Conservation (phyloP, 305 asterid species). For the Fraxinus sp. region DNA sequence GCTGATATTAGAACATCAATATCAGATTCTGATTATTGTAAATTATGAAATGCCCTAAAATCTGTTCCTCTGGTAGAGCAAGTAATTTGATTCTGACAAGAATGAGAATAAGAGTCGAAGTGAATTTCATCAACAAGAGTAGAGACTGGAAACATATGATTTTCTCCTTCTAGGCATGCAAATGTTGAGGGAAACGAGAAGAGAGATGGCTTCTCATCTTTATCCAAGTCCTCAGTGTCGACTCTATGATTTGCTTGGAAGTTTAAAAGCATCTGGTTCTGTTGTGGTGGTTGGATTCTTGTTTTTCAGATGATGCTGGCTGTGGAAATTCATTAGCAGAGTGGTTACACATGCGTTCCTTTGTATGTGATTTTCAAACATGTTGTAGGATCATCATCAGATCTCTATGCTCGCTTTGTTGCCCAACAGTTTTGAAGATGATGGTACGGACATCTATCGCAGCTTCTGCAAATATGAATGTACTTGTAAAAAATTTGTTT, state of each 20-base stretch:
- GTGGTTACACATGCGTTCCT: constrained; percentile 62
- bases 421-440: constrained; percentile 58
- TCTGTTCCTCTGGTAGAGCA: constrained; percentile 37
- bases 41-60: constrained; percentile 31
- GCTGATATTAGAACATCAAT: constrained; percentile 55
- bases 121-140: constrained; percentile 42
- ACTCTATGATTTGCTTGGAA: constrained; percentile 58
- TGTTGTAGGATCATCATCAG: constrained; percentile 68
- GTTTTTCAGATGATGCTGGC: constrained; percentile 41
- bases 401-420: constrained; percentile 72
- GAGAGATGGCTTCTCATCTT: constrained; percentile 32
- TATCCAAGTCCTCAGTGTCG: constrained; percentile 43
- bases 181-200: constrained; percentile 59
- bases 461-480: constrained; percentile 58
- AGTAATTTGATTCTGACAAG: constrained; percentile 61
- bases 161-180: constrained; percentile 37
- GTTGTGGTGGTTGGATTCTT: constrained; percentile 39
- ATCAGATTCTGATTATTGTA: constrained; percentile 49
- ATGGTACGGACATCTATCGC: constrained; percentile 76
- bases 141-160: constrained; percentile 34
- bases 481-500: neutral
- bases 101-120: constrained; percentile 50
- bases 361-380: constrained; percentile 63
- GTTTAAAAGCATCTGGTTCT: constrained; percentile 41
- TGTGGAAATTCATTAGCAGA: constrained; percentile 31